A percentile compares a stretch with the other conserved stretches of the same genome.
phyloP scores from a whole-genome alignment of 2,329 filamentous ascomycete genomes.

The Pseudocercospora crystallina region DNA sequence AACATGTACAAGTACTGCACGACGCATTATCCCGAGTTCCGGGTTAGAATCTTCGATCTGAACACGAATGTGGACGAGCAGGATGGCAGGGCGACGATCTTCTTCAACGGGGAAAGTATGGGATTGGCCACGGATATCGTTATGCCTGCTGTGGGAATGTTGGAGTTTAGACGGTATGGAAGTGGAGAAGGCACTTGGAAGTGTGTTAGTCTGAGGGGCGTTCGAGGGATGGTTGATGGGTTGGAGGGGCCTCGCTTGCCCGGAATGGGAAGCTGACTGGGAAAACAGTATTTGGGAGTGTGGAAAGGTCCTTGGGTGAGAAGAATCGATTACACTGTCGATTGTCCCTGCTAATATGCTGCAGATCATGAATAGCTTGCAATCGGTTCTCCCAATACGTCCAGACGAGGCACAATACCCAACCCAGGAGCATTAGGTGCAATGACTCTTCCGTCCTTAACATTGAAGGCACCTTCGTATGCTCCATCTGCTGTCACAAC shows the following conservation, averaged over 20 bases:
- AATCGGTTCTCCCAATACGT: too few species aligned
- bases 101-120: not conserved
- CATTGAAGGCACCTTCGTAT: too few species aligned
- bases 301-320: too few species aligned
- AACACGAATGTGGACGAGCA: constrained; percentile 12
- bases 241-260: not conserved
- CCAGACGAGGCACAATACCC: too few species aligned
- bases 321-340: too few species aligned
- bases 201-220: constrained; percentile 4
- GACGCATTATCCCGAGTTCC: not conserved
- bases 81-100: constrained; percentile 8
- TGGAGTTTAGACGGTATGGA: constrained; percentile 11
- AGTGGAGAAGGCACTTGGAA: constrained; percentile 4
- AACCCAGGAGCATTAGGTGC: too few species aligned
- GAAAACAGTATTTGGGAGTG: too few species aligned
- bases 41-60: constrained; percentile 7
- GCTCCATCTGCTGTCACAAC: too few species aligned
- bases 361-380: too few species aligned
- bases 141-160: constrained; percentile 6
- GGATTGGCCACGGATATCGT: constrained; percentile 1
- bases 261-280: too few species aligned
- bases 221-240: not conserved
- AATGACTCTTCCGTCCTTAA: too few species aligned
- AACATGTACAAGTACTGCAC: constrained; percentile 6
- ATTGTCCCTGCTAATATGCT: too few species aligned